A percentile compares a stretch with the other conserved stretches of the same genome.
Conservation (phyloP, 2,329 filamentous ascomycete species). For the Juglanconis juglandina region DNA sequence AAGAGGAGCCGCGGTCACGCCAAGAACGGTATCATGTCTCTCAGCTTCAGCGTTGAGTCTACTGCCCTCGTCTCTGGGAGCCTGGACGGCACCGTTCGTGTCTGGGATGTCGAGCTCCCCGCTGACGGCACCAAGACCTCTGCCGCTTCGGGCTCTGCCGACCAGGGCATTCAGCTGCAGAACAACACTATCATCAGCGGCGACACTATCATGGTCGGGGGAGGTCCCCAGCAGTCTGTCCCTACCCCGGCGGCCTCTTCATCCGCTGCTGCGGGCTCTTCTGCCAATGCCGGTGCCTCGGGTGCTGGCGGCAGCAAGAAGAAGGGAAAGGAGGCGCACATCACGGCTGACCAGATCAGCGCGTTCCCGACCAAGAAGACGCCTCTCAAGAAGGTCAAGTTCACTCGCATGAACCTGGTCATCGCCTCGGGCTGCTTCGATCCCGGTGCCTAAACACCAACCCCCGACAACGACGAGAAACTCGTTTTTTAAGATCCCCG, state of each 20-base stretch:
- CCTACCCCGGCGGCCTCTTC: slow-evolving; percentile 41
- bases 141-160: slow-evolving; percentile 24
- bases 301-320: slow-evolving; percentile 52
- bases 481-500: neutral
- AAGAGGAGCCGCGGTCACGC: slow-evolving; percentile 94
- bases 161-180: slow-evolving; percentile 23
- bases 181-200: slow-evolving; percentile 32
- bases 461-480: neutral
- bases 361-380: slow-evolving; percentile 96
- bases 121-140: slow-evolving; percentile 60
- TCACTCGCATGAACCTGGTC: slow-evolving; percentile 92
- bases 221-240: slow-evolving; percentile 19
- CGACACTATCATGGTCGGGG: slow-evolving; percentile 37
- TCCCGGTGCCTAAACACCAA: neutral
- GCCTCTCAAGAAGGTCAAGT: slow-evolving; percentile 87
- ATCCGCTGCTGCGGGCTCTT: slow-evolving; percentile 30
- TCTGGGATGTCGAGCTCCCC: slow-evolving; percentile 85
- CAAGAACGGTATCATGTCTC: slow-evolving; percentile 88
- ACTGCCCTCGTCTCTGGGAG: slow-evolving; percentile 86
- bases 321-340: slow-evolving; percentile 83
- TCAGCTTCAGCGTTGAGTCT: slow-evolving; percentile 91
- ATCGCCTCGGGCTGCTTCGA: slow-evolving; percentile 75
- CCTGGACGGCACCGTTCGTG: slow-evolving; percentile 84
- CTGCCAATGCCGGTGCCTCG: slow-evolving; percentile 27
- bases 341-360: slow-evolving; percentile 89